A percentile compares a stretch with the other conserved stretches of the same genome.
These are phyloP conservation scores for Curvularia lunata DNA, from an alignment of 2,329 filamentous ascomycete genomes.

Conservation along the genomic window DNA sequence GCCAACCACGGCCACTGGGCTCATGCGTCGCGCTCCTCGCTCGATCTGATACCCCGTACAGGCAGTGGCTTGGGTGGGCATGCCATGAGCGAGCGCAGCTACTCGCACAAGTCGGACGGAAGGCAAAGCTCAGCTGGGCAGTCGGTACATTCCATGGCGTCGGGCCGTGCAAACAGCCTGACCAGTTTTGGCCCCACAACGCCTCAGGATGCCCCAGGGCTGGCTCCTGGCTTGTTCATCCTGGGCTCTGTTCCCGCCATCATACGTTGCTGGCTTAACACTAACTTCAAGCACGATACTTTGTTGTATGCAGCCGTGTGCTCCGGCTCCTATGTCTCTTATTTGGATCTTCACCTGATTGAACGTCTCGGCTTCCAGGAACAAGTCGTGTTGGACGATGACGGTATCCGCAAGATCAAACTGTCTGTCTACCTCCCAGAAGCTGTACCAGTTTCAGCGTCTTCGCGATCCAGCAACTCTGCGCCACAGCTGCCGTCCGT, in stretches of 20 bases:
- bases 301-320: constrained; percentile 92
- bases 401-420: constrained; percentile 72
- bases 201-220: constrained; percentile 73
- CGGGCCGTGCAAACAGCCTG: constrained; percentile 84
- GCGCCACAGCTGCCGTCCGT: constrained; percentile 82
- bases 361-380: constrained; percentile 74
- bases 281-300: constrained; percentile 85
- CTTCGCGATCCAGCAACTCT: constrained; percentile 74
- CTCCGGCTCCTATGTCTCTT: constrained; percentile 87
- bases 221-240: constrained; percentile 83
- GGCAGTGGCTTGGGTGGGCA: constrained; percentile 79
- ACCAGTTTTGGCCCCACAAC: constrained; percentile 70
- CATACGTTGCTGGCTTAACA: constrained; percentile 92
- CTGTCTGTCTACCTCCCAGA: constrained; percentile 89
- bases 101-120: constrained; percentile 95
- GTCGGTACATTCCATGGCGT: constrained; percentile 76
- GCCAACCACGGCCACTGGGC: constrained; percentile 90
- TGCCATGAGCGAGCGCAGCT: constrained; percentile 84
- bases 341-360: constrained; percentile 76
- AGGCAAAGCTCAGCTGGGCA: constrained; percentile 92
- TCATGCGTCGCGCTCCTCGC: constrained; percentile 79
- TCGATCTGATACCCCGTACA: constrained; percentile 81
- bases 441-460: constrained; percentile 79
- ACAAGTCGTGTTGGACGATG: constrained; percentile 68
- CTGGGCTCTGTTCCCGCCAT: constrained; percentile 91